Percentiles rank a stretch among this genome's conserved stretches.
Evolutionary conservation across 768 basidiomycete genomes (phyloP).

Genomic region (Suillus fuscotomentosus): DNA sequence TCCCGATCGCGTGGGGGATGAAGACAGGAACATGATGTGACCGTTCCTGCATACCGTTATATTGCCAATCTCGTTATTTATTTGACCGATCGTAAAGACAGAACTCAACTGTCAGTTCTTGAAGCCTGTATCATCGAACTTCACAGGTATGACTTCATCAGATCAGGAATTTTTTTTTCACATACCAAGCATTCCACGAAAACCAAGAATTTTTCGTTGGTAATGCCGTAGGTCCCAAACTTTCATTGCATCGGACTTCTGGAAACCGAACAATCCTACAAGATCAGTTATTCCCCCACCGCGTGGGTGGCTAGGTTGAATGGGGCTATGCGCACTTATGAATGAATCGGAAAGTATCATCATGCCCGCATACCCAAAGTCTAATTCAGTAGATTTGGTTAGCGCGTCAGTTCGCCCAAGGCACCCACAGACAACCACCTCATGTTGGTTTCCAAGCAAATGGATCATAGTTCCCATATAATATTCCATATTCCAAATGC

Average conservation of each 20-base stretch:
- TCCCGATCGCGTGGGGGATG: background rate
- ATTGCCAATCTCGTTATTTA: constrained; percentile 10
- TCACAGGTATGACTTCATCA: constrained; percentile 2
- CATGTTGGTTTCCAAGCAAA: background rate
- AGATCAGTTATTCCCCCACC: background rate
- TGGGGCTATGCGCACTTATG: constrained; percentile 7
- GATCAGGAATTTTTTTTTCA: background rate
- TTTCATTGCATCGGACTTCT: background rate
- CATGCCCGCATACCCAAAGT: constrained; percentile 1
- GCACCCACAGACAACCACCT: background rate
- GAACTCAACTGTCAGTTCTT: constrained; percentile 8
- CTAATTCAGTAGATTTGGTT: constrained; percentile 5
- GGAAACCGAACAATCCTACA: background rate
- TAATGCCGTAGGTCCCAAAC: constrained; percentile 6
- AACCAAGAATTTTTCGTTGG: background rate
- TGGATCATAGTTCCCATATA: background rate
- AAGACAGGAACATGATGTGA: constrained; percentile 4
- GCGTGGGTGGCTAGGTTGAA: background rate
- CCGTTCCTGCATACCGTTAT: constrained; percentile 5
- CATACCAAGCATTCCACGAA: background rate
- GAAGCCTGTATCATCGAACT: background rate
- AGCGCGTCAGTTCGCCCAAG: constrained; percentile 9
- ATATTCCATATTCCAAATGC: constrained; percentile 2
- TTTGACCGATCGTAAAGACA: constrained; percentile 9
- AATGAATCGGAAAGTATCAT: constrained; percentile 4